Conservation (phyloP, 148 eudicot genomes). For the Selenicereus undatus region DNA sequence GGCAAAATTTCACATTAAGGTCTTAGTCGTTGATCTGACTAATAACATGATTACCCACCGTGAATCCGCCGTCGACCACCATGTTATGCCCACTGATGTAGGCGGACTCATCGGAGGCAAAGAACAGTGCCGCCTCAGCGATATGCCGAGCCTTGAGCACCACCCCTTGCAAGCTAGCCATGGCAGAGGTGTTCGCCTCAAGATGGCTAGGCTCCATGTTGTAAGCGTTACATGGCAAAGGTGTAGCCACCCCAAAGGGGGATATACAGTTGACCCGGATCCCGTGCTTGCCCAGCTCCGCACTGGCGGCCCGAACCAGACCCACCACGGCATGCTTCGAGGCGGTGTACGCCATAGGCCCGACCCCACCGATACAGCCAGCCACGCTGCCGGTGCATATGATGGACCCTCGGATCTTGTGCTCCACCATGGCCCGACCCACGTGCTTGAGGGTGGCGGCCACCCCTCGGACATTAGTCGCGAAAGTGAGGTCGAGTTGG, state of each 20-base stretch:
- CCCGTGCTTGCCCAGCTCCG: slow-evolving; percentile 70
- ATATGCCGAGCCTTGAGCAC: slow-evolving; percentile 58
- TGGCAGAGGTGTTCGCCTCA: slow-evolving; percentile 30
- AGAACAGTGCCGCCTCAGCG: slow-evolving; percentile 74
- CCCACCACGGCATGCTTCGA: slow-evolving; percentile 79
- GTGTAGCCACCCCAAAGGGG: slow-evolving; percentile 80
- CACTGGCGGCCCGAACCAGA: slow-evolving; percentile 51
- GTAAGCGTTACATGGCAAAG: slow-evolving; percentile 47
- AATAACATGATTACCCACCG: slow-evolving; percentile 39
- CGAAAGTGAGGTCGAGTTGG: slow-evolving; percentile 42
- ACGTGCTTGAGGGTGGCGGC: slow-evolving; percentile 60
- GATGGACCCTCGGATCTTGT: slow-evolving; percentile 49
- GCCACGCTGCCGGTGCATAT: slow-evolving; percentile 64
- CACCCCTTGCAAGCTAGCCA: slow-evolving; percentile 54
- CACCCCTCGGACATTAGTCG: slow-evolving; percentile 55
- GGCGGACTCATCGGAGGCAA: slow-evolving; percentile 79
- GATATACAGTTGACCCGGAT: slow-evolving; percentile 71
- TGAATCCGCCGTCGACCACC: slow-evolving; percentile 73
- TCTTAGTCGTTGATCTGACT: neutral
- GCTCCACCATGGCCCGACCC: slow-evolving; percentile 53
- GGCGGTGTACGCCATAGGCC: slow-evolving; percentile 49
- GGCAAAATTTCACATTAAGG: no score
- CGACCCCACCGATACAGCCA: slow-evolving; percentile 51
- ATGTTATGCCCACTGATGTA: slow-evolving; percentile 73
- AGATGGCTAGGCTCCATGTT: slow-evolving; percentile 37